These are phyloP conservation scores for Diaporthe sp. DNA, from an alignment of 2,329 filamentous ascomycete species.

Conservation along the genomic window DNA sequence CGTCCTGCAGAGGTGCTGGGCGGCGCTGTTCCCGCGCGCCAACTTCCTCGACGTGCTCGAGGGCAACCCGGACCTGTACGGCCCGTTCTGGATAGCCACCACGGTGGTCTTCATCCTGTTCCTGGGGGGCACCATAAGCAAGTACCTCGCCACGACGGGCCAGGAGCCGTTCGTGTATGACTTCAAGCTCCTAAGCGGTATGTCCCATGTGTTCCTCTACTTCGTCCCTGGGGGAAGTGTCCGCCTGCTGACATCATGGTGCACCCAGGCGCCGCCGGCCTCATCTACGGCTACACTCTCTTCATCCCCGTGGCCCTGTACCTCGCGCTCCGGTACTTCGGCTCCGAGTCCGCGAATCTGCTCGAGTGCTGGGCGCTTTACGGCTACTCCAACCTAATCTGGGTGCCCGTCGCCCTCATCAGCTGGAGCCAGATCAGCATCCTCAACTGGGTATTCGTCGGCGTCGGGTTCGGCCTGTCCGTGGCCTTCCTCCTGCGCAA, in stretches of 20 bases:
- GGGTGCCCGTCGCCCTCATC: slow-evolving; percentile 94
- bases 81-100: slow-evolving; percentile 98
- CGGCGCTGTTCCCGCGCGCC: slow-evolving; percentile 88
- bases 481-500: slow-evolving; percentile 88
- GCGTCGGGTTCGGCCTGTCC: slow-evolving; percentile 85
- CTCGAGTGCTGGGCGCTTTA: slow-evolving; percentile 97
- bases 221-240: neutral
- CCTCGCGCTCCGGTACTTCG: slow-evolving; percentile 93
- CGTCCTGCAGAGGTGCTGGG: slow-evolving; percentile 87
- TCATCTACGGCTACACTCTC: slow-evolving; percentile 95
- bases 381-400: slow-evolving; percentile 96
- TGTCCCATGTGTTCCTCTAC: slow-evolving; percentile 41
- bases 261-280: slow-evolving; percentile 79
- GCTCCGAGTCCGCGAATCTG: slow-evolving; percentile 91
- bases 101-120: slow-evolving; percentile 97
- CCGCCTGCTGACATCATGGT: slow-evolving; percentile 9
- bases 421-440: slow-evolving; percentile 89
- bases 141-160: slow-evolving; percentile 81
- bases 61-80: slow-evolving; percentile 96
- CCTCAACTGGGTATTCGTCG: slow-evolving; percentile 95
- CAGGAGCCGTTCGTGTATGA: slow-evolving; percentile 88
- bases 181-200: slow-evolving; percentile 88
- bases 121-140: slow-evolving; percentile 92
- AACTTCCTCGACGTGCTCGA: slow-evolving; percentile 98
- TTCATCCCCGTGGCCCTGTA: slow-evolving; percentile 89